phyloP scores from a whole-genome alignment of 306 rosid genomes.

The Calophaca sinica region DNA sequence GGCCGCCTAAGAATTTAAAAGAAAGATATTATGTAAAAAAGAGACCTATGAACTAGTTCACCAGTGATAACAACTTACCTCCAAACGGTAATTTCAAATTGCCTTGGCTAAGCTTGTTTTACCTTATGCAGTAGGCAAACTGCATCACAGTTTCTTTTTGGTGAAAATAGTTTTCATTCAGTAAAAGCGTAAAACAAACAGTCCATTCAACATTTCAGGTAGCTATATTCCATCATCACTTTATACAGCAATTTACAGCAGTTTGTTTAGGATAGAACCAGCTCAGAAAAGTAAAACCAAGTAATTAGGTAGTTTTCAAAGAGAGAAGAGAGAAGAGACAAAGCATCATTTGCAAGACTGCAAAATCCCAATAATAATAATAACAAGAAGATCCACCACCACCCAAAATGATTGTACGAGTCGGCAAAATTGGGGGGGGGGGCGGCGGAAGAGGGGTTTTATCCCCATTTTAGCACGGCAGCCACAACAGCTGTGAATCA shows the following conservation, averaged over 20 bases:
- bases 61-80: constrained; percentile 9
- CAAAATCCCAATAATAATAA: background rate
- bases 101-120: constrained; percentile 4
- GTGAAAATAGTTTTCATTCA: constrained; percentile 1
- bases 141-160: constrained; percentile 10
- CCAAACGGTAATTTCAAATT: constrained; percentile 28
- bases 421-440: too few species aligned
- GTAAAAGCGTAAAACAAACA: background rate
- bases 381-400: background rate
- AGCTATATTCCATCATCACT: constrained; percentile 7
- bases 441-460: too few species aligned
- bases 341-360: constrained; percentile 2
- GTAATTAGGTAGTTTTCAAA: background rate
- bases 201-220: constrained; percentile 11
- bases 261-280: background rate
- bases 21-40: background rate
- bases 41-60: constrained; percentile 23
- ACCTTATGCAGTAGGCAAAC: constrained; percentile 12
- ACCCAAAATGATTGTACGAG: background rate
- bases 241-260: background rate
- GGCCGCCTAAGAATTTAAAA: constrained; percentile 66
- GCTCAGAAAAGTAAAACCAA: background rate
- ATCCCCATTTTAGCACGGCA: too few species aligned
- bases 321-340: background rate
- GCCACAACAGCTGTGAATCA: too few species aligned